phyloP scores from a whole-genome alignment of 495 filamentous ascomycete species.

The Stereocaulon alpinum region DNA sequence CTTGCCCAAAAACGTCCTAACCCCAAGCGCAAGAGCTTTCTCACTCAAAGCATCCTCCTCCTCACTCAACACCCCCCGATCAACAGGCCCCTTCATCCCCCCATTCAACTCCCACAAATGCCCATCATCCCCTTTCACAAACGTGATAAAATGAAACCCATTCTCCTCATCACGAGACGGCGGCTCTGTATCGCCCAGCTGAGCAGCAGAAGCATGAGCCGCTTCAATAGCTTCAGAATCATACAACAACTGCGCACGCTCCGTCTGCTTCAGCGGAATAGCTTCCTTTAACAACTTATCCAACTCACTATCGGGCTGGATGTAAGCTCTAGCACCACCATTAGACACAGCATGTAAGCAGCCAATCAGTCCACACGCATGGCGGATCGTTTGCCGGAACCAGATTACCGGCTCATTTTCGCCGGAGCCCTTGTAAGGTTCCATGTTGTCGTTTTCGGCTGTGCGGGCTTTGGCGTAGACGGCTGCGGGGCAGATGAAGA shows the following conservation, averaged over 20 bases:
- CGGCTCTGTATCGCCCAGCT: constrained; percentile 59
- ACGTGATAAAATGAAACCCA: constrained; percentile 64
- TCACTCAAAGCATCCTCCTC: constrained; percentile 62
- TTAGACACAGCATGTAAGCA: constrained; percentile 66
- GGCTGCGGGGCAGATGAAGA: constrained; percentile 74
- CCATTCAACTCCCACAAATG: constrained; percentile 83
- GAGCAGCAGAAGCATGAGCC: constrained; percentile 32
- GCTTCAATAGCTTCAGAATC: constrained; percentile 24
- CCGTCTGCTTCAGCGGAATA: constrained; percentile 34
- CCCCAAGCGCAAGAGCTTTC: constrained; percentile 51
- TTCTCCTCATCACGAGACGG: constrained; percentile 16
- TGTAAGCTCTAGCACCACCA: constrained; percentile 23
- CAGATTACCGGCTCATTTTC: constrained; percentile 58
- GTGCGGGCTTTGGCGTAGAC: constrained; percentile 57
- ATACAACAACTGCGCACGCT: constrained; percentile 64
- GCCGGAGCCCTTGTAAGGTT: constrained; percentile 42
- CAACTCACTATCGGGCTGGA: constrained; percentile 36
- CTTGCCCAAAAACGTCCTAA: constrained; percentile 25
- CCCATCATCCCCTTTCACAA: constrained; percentile 62
- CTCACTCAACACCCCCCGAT: constrained; percentile 41
- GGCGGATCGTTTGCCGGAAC: constrained; percentile 85
- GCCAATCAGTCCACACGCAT: constrained; percentile 80
- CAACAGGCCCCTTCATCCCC: constrained; percentile 56
- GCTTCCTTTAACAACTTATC: constrained; percentile 38
- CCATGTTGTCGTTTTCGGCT: constrained; percentile 48